These are phyloP conservation scores for Aphanomyces astaci DNA, from an alignment of 352 stramenopile species.

Conservation along the genomic window DNA sequence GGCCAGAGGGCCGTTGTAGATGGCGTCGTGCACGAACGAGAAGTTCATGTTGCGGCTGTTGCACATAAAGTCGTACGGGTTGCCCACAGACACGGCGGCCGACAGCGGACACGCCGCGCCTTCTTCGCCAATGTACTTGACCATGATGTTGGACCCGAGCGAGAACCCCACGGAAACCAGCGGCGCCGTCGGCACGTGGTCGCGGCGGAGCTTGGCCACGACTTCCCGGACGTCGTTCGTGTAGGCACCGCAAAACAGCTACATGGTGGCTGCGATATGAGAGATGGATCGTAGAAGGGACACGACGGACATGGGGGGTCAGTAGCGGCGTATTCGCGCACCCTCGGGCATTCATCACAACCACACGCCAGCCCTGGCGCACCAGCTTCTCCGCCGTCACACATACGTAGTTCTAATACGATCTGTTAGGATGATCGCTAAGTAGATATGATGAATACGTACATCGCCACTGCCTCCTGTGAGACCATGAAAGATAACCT, in stretches of 20 bases:
- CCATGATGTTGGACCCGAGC: conserved; percentile 63
- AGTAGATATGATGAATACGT: conserved; percentile 3
- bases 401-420: conserved; percentile 48
- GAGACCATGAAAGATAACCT: conserved; percentile 7
- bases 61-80: conserved; percentile 53
- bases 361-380: conserved; percentile 48
- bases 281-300: not conserved
- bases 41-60: conserved; percentile 38
- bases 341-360: conserved; percentile 66
- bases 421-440: not conserved
- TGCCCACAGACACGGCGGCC: conserved; percentile 52
- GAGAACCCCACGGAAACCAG: conserved; percentile 56
- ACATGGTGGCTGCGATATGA: conserved; percentile 6
- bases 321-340: conserved; percentile 52
- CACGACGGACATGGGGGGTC: conserved; percentile 29
- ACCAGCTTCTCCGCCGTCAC: conserved; percentile 35
- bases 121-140: conserved; percentile 69
- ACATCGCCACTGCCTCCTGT: conserved; percentile 4
- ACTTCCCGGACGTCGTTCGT: conserved; percentile 57
- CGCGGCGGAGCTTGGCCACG: conserved; percentile 29
- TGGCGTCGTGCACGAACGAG: conserved; percentile 44
- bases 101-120: conserved; percentile 31
- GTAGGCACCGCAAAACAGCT: conserved; percentile 65
- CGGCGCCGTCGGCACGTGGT: conserved; percentile 33
- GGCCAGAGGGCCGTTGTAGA: conserved; percentile 46